Base-by-base conservation (phyloP, 306 rosid genomes). In the Casuarina equisetifolia region DNA sequence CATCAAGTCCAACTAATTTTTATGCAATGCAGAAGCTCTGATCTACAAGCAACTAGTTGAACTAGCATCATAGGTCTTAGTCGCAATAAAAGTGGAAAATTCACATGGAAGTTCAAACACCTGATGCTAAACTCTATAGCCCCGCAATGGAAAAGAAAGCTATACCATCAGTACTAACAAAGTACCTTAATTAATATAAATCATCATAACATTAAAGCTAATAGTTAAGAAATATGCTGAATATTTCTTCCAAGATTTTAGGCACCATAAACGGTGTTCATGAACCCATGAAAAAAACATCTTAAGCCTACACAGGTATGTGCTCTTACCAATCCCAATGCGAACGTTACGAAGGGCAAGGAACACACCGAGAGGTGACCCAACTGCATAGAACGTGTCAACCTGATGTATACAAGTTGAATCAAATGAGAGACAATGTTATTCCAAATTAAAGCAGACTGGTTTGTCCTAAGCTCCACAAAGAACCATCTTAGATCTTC, bases 361-460 rank as follows among this genome's bases (percentile, higher is more conserved):
- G 86, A 96, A 96, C 76, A 96, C 98, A 77, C 99, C 98, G 40
- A 96, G 96, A 74, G 99, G 98, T 19, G 99, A 96, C 78, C 99
- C 99, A 87, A 92, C 98, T n/a, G 97, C 97, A 81, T 85, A 96
- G 87, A 92, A 96, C 73, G 98, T 96, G 83, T 96, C 99, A 62
- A 96, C 99, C 99, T 95, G 87, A 62, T 70, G 81, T 75, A 43
- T 39, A 70, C 61, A 74, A 63, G 78, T 74, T 66, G 76, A 50
- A 79, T 40, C 77, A 76, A 69, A 80, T 67, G 53, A 75, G 69
- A 63, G 35, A 82, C 64, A 67, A 10, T 63, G 42, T 32, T 40
- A 55, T 54, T 62, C 70, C 3, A 75, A 4, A 19, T 36, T 53
- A 52, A 57, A 42, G 20, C 2, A 4, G 62, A 15, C 38, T 38